A percentile compares a stretch with the other conserved stretches of the same genome.
These are phyloP conservation scores for Neonectria coccinea DNA, from an alignment of 2,329 filamentous ascomycete genomes.

Conservation along the genomic window DNA sequence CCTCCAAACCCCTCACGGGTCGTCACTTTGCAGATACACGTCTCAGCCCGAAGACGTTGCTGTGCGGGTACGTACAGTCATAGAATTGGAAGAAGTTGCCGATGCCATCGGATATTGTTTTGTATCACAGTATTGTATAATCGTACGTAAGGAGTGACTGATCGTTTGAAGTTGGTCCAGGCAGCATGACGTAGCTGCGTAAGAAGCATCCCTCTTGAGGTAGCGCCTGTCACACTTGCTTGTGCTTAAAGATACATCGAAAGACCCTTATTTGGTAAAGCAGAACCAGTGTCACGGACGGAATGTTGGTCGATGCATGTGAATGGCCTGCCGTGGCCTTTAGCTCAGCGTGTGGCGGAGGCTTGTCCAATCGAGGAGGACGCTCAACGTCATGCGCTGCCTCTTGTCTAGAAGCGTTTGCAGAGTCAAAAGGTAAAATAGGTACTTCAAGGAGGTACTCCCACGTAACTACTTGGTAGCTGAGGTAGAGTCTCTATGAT, in stretches of 20 bases:
- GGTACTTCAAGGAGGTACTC: background rate
- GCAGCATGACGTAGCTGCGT: background rate
- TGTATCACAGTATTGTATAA: too few relatives aligned
- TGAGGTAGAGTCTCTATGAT: background rate
- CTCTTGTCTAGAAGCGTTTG: conserved; percentile 9
- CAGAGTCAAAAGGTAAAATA: conserved; percentile 18
- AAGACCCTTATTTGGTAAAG: background rate
- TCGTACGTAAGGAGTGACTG: too few relatives aligned
- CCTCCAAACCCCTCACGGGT: background rate
- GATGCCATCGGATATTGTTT: too few relatives aligned
- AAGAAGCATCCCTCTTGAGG: background rate
- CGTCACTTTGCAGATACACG: background rate
- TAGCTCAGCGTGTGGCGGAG: background rate
- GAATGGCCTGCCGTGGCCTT: background rate
- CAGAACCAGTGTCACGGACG: background rate
- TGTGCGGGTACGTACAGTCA: background rate
- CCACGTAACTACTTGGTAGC: background rate
- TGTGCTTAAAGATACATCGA: background rate
- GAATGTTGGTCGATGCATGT: background rate
- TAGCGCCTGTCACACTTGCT: background rate
- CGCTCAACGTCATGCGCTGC: conserved; percentile 36
- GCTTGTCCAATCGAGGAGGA: conserved; percentile 14
- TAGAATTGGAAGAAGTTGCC: background rate
- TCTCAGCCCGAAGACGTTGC: background rate
- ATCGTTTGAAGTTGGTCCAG: background rate